phyloP scores from a whole-genome alignment of 2,329 filamentous ascomycete genomes.

The Verticillium klebahnii region DNA sequence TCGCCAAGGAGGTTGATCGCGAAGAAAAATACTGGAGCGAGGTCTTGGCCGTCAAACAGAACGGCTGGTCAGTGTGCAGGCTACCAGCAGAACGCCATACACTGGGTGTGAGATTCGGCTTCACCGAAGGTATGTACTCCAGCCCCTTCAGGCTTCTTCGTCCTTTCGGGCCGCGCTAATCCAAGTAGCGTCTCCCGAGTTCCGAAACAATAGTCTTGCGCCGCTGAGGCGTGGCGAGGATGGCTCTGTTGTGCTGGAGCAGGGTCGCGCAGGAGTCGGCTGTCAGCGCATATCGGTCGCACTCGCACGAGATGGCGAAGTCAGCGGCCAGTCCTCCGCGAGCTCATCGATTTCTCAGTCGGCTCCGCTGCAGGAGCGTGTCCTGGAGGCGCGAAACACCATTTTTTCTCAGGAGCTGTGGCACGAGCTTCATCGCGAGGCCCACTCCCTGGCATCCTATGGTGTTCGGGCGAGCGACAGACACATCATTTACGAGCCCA shows the following conservation, averaged over 20 bases:
- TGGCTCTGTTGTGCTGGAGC: constrained; percentile 71
- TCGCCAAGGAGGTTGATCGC: constrained; percentile 71
- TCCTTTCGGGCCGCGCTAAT: constrained; percentile 19
- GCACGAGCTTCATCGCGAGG: constrained; percentile 82
- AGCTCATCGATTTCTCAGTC: constrained; percentile 52
- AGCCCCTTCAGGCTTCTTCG: neutral
- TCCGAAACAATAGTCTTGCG: constrained; percentile 70
- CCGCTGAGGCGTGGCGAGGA: constrained; percentile 70
- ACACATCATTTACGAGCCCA: constrained; percentile 50
- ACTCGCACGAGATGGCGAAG: constrained; percentile 49
- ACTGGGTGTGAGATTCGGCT: constrained; percentile 84
- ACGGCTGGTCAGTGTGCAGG: constrained; percentile 81
- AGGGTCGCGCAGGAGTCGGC: constrained; percentile 44
- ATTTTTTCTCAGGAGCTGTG: constrained; percentile 84
- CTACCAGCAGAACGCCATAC: constrained; percentile 68
- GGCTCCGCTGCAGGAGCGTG: constrained; percentile 59
- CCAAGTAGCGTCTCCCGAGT: constrained; percentile 45
- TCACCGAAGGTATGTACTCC: constrained; percentile 61
- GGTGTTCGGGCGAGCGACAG: constrained; percentile 61
- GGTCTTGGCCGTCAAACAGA: constrained; percentile 72
- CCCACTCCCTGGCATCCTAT: constrained; percentile 65
- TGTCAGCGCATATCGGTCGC: constrained; percentile 64
- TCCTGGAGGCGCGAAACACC: constrained; percentile 72
- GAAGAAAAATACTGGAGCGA: constrained; percentile 90
- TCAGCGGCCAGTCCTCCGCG: constrained; percentile 52